phyloP scores from a whole-genome alignment of 805 yeast species.

The Ogataea ramenticola region DNA sequence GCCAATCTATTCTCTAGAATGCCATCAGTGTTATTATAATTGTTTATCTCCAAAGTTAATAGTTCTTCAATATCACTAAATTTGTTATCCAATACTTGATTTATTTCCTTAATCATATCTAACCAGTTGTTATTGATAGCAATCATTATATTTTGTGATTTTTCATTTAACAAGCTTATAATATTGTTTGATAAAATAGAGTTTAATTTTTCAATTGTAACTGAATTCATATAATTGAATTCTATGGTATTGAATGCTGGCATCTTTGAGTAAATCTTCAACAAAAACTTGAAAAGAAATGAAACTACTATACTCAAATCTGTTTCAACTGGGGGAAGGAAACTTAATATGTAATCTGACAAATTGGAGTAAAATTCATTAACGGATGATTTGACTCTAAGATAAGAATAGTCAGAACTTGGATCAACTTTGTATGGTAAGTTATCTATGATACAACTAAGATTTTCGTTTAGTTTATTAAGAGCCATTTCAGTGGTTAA shows the following conservation, averaged over 20 bases:
- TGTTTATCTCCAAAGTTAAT: slow-evolving; percentile 4
- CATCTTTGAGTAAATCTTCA: slow-evolving; percentile 49
- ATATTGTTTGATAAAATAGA: slow-evolving; percentile 20
- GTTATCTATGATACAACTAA: slow-evolving; percentile 35
- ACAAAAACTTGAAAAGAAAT: slow-evolving; percentile 53
- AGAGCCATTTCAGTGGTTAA: slow-evolving; percentile 50
- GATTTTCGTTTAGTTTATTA: slow-evolving; percentile 38
- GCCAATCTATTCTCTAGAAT: not conserved
- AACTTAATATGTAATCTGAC: slow-evolving; percentile 66
- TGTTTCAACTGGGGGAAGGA: slow-evolving; percentile 63
- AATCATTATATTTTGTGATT: slow-evolving; percentile 25
- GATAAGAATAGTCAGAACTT: slow-evolving; percentile 66
- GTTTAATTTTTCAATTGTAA: slow-evolving; percentile 28
- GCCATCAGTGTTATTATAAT: not conserved
- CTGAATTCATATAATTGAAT: slow-evolving; percentile 36
- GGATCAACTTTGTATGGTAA: slow-evolving; percentile 75
- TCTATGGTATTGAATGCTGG: slow-evolving; percentile 60
- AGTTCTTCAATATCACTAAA: slow-evolving; percentile 19
- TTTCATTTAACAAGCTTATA: slow-evolving; percentile 20
- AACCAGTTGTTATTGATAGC: slow-evolving; percentile 27
- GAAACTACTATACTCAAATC: slow-evolving; percentile 47
- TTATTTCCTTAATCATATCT: slow-evolving; percentile 18
- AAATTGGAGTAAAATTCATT: slow-evolving; percentile 64
- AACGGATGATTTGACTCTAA: slow-evolving; percentile 61
- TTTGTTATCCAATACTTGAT: slow-evolving; percentile 21